Conservation (phyloP, 805 yeast species). For the Cyberlindnera veronae region DNA sequence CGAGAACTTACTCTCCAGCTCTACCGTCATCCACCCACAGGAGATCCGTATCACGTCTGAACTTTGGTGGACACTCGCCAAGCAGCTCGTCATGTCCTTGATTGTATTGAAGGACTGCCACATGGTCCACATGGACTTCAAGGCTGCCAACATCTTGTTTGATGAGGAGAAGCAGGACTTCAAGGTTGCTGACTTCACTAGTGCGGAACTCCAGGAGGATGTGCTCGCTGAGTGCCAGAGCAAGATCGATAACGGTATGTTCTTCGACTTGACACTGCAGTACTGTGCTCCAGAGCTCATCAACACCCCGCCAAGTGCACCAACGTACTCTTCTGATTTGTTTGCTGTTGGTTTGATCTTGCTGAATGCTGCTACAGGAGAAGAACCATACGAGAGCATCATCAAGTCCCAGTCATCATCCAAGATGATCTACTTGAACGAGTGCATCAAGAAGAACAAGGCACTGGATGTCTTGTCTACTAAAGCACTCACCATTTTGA, state of each 20-base stretch:
- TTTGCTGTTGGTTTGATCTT: conserved; percentile 46
- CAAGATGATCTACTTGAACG: conserved; percentile 30
- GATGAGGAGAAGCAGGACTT: conserved; percentile 25
- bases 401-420: conserved; percentile 12
- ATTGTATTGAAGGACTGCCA: conserved; percentile 26
- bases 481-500: conserved; percentile 27
- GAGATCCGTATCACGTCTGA: conserved; percentile 20
- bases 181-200: conserved; percentile 47
- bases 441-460: conserved; percentile 31
- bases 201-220: conserved; percentile 29
- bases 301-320: conserved; percentile 23
- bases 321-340: conserved; percentile 38
- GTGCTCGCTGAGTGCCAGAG: conserved; percentile 12
- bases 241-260: conserved; percentile 26
- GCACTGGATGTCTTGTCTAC: conserved; percentile 31
- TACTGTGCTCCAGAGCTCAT: conserved; percentile 48
- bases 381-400: conserved; percentile 36
- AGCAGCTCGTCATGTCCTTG: conserved; percentile 27
- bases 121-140: conserved; percentile 46
- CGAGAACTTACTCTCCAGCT: conserved; percentile 20
- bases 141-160: conserved; percentile 42
- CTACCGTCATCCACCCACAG: not conserved
- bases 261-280: conserved; percentile 33
- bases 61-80: conserved; percentile 33
- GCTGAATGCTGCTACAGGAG: conserved; percentile 43